A percentile compares a stretch with the other conserved stretches of the same genome.
These are phyloP conservation scores for Rhodotorula sp. DNA, from an alignment of 1,284 basidiomycete genomes.

Conservation along the genomic window DNA sequence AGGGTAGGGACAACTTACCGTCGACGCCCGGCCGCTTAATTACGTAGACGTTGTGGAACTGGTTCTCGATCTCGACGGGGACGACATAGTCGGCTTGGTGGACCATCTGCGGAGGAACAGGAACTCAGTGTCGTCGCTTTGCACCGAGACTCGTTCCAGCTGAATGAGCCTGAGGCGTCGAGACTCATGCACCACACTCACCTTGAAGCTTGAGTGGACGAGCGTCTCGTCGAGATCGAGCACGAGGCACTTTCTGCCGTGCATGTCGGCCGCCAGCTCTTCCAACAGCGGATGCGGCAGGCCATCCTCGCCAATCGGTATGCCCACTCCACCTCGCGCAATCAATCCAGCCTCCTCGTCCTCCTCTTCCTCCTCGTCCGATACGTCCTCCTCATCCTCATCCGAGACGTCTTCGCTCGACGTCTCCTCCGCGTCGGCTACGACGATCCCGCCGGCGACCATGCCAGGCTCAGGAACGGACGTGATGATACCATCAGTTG, in stretches of 20 bases:
- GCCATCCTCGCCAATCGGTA: slow-evolving; percentile 78
- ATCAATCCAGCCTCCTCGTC: slow-evolving; percentile 79
- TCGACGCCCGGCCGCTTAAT: slow-evolving; percentile 98
- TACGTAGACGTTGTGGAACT: slow-evolving; percentile 98
- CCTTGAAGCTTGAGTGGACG: slow-evolving; percentile 62
- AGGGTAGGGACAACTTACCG: slow-evolving; percentile 45
- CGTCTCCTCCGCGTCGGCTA: neutral
- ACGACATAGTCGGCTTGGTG: slow-evolving; percentile 96
- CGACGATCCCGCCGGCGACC: slow-evolving; percentile 7
- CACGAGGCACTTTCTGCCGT: slow-evolving; percentile 81
- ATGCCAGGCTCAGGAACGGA: slow-evolving; percentile 37
- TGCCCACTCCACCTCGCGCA: slow-evolving; percentile 73
- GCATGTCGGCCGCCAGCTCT: slow-evolving; percentile 67
- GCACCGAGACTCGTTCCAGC: neutral
- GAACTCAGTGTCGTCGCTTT: neutral
- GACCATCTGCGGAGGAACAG: slow-evolving; percentile 64
- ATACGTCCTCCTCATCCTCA: slow-evolving; percentile 51
- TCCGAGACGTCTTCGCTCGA: slow-evolving; percentile 50
- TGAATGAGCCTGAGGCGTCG: slow-evolving; percentile 25
- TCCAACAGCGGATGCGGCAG: slow-evolving; percentile 77
- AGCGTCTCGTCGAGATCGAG: slow-evolving; percentile 95
- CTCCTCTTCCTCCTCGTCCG: slow-evolving; percentile 57
- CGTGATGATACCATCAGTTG: slow-evolving; percentile 39
- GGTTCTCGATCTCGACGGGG: slow-evolving; percentile 97
- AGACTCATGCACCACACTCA: slow-evolving; percentile 16